phyloP scores from a whole-genome alignment of 805 yeast genomes.

The Candida namnaoensis region DNA sequence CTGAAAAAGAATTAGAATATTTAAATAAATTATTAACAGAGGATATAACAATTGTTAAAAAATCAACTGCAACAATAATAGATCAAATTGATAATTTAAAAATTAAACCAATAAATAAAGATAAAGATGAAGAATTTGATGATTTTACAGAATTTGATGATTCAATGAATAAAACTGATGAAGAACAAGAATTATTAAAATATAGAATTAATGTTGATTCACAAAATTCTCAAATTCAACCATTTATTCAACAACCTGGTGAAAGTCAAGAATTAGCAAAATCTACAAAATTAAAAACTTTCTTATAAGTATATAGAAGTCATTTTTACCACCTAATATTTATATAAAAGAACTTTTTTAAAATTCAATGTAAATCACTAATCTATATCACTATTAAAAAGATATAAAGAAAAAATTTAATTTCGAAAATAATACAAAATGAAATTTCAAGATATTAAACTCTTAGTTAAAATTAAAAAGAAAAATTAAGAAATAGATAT shows the following conservation, averaged over 20 bases:
- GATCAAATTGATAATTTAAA: neutral
- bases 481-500: too few relatives aligned
- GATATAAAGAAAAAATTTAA: too few relatives aligned
- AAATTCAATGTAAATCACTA: too few relatives aligned
- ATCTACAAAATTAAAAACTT: conserved; percentile 25
- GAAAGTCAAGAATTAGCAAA: conserved; percentile 28
- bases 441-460: too few relatives aligned
- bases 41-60: neutral
- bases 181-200: conserved; percentile 17
- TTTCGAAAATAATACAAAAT: too few relatives aligned
- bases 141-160: neutral
- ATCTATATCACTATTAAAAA: too few relatives aligned
- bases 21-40: neutral
- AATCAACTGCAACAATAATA: neutral
- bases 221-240: too few relatives aligned
- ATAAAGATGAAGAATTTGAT: neutral
- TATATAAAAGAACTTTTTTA: too few relatives aligned
- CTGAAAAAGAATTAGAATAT: neutral
- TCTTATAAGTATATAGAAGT: conserved; percentile 16
- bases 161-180: neutral
- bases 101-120: neutral
- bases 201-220: conserved; percentile 22
- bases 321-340: too few relatives aligned
- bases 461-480: too few relatives aligned
- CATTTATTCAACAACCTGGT: conserved; percentile 31